phyloP scores from a whole-genome alignment of 805 yeast genomes.

The Saccharomycopsis sp. region DNA sequence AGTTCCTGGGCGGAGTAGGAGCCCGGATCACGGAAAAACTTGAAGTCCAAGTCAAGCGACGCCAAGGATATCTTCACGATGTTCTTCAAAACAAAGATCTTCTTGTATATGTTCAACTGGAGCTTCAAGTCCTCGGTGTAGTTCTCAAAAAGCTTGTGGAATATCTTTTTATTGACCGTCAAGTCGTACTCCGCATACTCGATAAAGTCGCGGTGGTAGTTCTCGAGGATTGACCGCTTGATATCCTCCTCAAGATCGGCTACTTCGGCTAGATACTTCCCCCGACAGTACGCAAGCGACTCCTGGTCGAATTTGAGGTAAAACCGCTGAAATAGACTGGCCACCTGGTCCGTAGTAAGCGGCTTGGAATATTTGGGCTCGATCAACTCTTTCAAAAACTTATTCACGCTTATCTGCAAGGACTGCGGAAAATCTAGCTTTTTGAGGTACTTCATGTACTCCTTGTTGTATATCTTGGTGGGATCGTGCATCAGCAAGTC shows the following conservation, averaged over 20 bases:
- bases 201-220: conserved; percentile 9
- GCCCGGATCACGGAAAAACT: background rate
- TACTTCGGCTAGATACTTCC: background rate
- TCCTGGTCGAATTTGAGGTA: conserved; percentile 14
- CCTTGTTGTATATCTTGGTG: background rate
- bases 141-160: conserved; percentile 16
- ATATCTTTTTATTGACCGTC: conserved; percentile 14
- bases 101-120: conserved; percentile 13
- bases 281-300: background rate
- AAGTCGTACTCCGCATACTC: conserved; percentile 11
- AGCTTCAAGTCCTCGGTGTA: conserved; percentile 15
- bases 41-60: conserved; percentile 13
- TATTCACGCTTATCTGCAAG: conserved; percentile 2
- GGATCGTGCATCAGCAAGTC: background rate
- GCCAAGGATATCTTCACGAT: conserved; percentile 9
- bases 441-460: background rate
- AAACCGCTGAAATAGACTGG: conserved; percentile 17
- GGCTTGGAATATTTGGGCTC: conserved; percentile 21
- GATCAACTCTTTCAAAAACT: conserved; percentile 17
- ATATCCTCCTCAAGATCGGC: background rate
- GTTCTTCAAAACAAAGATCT: conserved; percentile 9
- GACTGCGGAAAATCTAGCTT: background rate
- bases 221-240: background rate
- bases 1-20: background rate
- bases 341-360: conserved; percentile 18